These are phyloP conservation scores for Pythium pyrilobum DNA, from an alignment of 352 stramenopile species.

Conservation along the genomic window DNA sequence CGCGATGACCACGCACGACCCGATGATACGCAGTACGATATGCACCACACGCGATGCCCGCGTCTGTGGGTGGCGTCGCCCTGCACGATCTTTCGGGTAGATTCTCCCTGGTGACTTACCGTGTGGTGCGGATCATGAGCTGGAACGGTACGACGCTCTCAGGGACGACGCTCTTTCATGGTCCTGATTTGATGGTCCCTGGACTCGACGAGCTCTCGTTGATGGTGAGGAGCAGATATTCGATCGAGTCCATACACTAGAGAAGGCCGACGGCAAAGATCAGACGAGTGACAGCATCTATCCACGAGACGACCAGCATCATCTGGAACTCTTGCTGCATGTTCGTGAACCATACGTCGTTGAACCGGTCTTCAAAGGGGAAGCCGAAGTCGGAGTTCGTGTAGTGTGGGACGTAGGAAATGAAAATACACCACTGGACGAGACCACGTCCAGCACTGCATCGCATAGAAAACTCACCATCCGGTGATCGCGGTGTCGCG, in stretches of 20 bases:
- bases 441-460: slow-evolving; percentile 1
- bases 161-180: not conserved
- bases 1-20: no score
- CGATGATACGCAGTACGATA: no score
- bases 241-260: not conserved
- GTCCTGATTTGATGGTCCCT: not conserved
- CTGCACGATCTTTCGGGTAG: no score
- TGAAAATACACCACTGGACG: not conserved
- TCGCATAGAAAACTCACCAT: not conserved
- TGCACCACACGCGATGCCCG: no score
- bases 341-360: slow-evolving; percentile 1
- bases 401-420: not conserved
- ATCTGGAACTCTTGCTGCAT: slow-evolving; percentile 10
- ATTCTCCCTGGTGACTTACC: no score
- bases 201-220: not conserved
- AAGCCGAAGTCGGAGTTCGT: not conserved
- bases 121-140: no score
- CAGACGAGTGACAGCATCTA: not conserved
- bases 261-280: not conserved
- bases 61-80: no score
- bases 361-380: not conserved
- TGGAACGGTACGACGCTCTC: no score
- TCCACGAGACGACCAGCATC: slow-evolving; percentile 7
- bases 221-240: slow-evolving; percentile 6
- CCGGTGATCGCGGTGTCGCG: not conserved